Evolutionary conservation across 2,329 filamentous ascomycete genomes (phyloP).

Genomic region (Colletotrichum echinochloae): DNA sequence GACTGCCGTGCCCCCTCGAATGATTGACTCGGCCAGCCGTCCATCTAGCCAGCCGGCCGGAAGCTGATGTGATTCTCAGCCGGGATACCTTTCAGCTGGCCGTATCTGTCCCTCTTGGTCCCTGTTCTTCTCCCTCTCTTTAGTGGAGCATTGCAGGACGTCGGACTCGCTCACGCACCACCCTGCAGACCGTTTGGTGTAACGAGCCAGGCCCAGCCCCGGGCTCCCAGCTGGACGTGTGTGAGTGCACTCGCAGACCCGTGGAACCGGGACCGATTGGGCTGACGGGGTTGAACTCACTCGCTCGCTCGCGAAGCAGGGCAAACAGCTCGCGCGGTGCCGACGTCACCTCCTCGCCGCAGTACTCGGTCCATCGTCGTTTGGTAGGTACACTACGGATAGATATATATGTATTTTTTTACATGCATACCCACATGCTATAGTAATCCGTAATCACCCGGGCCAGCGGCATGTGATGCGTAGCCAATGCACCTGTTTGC

Average conservation of each 20-base stretch:
- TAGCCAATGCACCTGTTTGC: conserved; percentile 8
- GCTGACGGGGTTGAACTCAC: conserved; percentile 19
- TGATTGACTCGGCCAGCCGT: conserved; percentile 1
- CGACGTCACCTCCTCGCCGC: conserved; percentile 10
- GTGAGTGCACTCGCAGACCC: conserved; percentile 37
- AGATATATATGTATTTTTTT: no score
- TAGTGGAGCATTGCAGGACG: conserved; percentile 21
- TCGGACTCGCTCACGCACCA: conserved; percentile 11
- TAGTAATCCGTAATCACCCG: background rate
- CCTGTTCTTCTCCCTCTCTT: background rate
- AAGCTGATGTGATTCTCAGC: conserved; percentile 7
- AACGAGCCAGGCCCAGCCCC: conserved; percentile 20
- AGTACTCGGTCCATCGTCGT: conserved; percentile 3
- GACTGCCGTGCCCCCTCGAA: conserved; percentile 17
- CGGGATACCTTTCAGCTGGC: background rate
- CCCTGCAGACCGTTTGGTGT: conserved; percentile 29
- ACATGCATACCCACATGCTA: no score
- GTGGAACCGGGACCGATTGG: conserved; percentile 34
- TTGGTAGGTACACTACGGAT: no score
- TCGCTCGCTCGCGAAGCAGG: background rate
- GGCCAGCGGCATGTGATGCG: background rate
- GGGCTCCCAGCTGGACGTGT: conserved; percentile 27
- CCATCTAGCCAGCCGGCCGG: background rate
- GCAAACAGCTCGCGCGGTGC: conserved; percentile 2
- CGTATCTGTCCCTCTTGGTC: background rate